phyloP scores from a whole-genome alignment of 2,329 filamentous ascomycete species.

The Claviceps humidiphila region DNA sequence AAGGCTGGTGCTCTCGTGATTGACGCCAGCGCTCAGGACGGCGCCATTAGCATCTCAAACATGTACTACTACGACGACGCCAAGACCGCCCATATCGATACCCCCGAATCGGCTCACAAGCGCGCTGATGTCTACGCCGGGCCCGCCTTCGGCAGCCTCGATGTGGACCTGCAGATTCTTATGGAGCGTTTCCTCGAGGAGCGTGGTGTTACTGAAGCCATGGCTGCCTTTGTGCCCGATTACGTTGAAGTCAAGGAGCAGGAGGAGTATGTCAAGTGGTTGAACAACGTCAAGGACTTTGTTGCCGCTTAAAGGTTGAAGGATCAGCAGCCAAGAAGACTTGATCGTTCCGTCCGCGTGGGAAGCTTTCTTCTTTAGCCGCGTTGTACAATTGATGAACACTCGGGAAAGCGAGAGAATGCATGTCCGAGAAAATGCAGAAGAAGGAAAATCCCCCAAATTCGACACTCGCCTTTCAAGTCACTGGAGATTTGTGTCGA shows the following conservation, averaged over 20 bases:
- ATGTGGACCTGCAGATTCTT: conserved; percentile 87
- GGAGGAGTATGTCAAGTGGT: conserved; percentile 86
- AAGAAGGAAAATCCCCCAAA: too few relatives aligned
- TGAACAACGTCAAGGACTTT: conserved; percentile 77
- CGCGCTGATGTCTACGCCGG: conserved; percentile 74
- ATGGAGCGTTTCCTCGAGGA: conserved; percentile 92
- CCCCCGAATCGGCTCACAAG: conserved; percentile 63
- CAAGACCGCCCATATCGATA: conserved; percentile 61
- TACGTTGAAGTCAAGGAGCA: conserved; percentile 99
- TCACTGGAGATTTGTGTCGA: background rate
- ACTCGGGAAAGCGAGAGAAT: too few relatives aligned
- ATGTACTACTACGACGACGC: conserved; percentile 76
- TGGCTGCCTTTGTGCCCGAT: conserved; percentile 85
- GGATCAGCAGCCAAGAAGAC: too few relatives aligned
- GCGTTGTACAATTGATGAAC: background rate
- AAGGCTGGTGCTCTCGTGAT: conserved; percentile 63
- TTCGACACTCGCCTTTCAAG: background rate
- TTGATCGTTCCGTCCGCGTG: too few relatives aligned
- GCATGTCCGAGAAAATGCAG: too few relatives aligned
- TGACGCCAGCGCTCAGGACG: conserved; percentile 76
- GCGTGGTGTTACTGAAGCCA: conserved; percentile 73
- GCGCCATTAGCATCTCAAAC: conserved; percentile 77
- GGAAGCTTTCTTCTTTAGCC: too few relatives aligned
- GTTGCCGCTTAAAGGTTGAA: conserved; percentile 41
- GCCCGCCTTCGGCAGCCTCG: conserved; percentile 83